phyloP scores from a whole-genome alignment of 2,329 filamentous ascomycete genomes.

The Aspergillus sp. region DNA sequence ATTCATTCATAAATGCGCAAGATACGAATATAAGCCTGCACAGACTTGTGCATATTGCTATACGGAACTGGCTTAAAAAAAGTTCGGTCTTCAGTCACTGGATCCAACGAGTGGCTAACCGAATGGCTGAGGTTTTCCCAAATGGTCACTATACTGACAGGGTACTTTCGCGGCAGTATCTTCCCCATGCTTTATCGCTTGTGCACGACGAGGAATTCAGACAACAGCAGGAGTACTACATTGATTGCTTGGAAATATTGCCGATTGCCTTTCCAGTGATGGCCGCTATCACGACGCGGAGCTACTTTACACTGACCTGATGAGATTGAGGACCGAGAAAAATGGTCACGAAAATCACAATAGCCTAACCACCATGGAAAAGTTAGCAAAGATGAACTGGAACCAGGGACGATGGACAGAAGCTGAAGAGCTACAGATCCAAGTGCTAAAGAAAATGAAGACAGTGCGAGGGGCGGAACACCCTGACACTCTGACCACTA shows the following conservation, averaged over 20 bases:
- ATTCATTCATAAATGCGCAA: conserved; percentile 14
- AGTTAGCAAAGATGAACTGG: conserved; percentile 16
- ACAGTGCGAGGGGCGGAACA: not conserved
- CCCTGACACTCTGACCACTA: conserved; percentile 6
- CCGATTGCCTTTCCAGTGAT: conserved; percentile 5
- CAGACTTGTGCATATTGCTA: conserved; percentile 29
- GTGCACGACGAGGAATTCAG: conserved; percentile 14
- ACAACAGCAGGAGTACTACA: not conserved
- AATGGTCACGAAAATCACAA: not conserved
- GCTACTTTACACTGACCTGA: not conserved
- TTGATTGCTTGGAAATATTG: conserved; percentile 3
- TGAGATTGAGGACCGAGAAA: conserved; percentile 15
- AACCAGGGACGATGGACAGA: not conserved
- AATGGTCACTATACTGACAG: conserved; percentile 4
- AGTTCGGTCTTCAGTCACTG: conserved; percentile 3
- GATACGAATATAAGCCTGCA: conserved; percentile 21
- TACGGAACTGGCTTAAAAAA: conserved; percentile 20
- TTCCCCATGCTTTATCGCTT: conserved; percentile 15
- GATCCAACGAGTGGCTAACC: not conserved
- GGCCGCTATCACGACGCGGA: conserved; percentile 14
- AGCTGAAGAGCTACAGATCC: conserved; percentile 1
- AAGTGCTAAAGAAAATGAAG: not conserved
- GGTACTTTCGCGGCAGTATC: conserved; percentile 12
- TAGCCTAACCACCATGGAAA: conserved; percentile 10
- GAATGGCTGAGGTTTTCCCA: conserved; percentile 9